phyloP scores from a whole-genome alignment of 1,284 basidiomycete genomes.

The Fomitopsis schrenkii region DNA sequence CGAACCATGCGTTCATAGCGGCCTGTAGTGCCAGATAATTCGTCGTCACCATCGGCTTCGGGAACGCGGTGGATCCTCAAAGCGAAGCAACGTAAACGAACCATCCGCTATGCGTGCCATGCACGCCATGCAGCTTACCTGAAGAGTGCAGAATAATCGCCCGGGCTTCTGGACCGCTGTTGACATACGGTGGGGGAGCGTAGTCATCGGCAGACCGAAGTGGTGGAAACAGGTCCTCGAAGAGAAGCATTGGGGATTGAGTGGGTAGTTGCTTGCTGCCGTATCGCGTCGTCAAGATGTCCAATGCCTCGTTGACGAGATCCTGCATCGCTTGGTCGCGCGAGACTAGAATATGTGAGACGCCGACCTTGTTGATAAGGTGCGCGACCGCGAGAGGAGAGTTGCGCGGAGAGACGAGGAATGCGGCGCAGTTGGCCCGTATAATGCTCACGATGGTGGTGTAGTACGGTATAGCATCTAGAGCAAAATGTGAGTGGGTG shows the following conservation, averaged over 20 bases:
- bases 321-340: conserved; percentile 21
- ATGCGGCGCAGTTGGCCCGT: conserved; percentile 24
- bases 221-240: conserved; percentile 15
- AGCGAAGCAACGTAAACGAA: background rate
- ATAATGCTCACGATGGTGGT: conserved; percentile 22
- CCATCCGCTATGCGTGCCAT: background rate
- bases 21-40: conserved; percentile 7
- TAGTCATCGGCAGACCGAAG: background rate
- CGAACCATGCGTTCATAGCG: conserved; percentile 1
- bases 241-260: conserved; percentile 16
- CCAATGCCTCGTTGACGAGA: conserved; percentile 10
- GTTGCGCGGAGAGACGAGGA: conserved; percentile 36
- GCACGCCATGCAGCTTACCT: conserved; percentile 13
- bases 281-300: background rate
- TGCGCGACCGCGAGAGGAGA: conserved; percentile 31
- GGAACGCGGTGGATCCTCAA: conserved; percentile 23
- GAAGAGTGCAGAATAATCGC: conserved; percentile 26
- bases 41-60: conserved; percentile 19
- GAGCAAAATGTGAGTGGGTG: background rate
- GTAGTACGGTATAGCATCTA: conserved; percentile 30
- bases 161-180: conserved; percentile 11
- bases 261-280: background rate
- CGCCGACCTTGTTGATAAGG: conserved; percentile 25
- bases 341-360: conserved; percentile 25
- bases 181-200: background rate